Evolutionary conservation across 352 stramenopile genomes (phyloP).

Genomic region (Pythium chondricola): DNA sequence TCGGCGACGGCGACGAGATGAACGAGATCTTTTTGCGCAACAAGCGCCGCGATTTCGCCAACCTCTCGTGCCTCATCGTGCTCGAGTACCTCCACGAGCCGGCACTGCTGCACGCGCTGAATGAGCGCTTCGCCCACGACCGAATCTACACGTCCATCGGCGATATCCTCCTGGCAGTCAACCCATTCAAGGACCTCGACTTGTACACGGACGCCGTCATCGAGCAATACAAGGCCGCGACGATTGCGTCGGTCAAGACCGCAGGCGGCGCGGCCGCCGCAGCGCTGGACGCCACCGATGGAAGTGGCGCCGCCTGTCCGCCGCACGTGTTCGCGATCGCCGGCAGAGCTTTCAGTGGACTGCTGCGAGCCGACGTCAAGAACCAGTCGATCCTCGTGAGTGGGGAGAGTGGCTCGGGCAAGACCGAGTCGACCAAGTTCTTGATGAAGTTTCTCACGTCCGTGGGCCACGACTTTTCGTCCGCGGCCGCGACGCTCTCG

Average conservation of each 20-base stretch:
- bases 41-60: constrained; percentile 39
- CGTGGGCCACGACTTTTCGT: constrained; percentile 45
- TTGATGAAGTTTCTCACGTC: constrained; percentile 95
- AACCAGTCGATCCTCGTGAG: constrained; percentile 93
- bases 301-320: constrained; percentile 19
- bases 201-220: constrained; percentile 60
- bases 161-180: constrained; percentile 79
- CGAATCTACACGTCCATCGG: constrained; percentile 87
- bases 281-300: constrained; percentile 4
- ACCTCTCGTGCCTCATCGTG: constrained; percentile 59
- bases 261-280: constrained; percentile 2
- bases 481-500: not conserved
- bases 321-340: constrained; percentile 91
- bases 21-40: constrained; percentile 70
- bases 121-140: constrained; percentile 64
- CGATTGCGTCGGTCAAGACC: constrained; percentile 17
- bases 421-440: constrained; percentile 96
- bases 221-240: constrained; percentile 56
- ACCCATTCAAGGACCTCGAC: constrained; percentile 72
- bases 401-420: constrained; percentile 91
- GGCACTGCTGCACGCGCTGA: constrained; percentile 72
- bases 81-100: constrained; percentile 84
- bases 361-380: constrained; percentile 46
- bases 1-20: constrained; percentile 25
- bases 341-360: constrained; percentile 71